These are phyloP conservation scores for Coemansia sp. DNA, from an alignment of 192 early-diverging fungal genomes.

Conservation along the genomic window DNA sequence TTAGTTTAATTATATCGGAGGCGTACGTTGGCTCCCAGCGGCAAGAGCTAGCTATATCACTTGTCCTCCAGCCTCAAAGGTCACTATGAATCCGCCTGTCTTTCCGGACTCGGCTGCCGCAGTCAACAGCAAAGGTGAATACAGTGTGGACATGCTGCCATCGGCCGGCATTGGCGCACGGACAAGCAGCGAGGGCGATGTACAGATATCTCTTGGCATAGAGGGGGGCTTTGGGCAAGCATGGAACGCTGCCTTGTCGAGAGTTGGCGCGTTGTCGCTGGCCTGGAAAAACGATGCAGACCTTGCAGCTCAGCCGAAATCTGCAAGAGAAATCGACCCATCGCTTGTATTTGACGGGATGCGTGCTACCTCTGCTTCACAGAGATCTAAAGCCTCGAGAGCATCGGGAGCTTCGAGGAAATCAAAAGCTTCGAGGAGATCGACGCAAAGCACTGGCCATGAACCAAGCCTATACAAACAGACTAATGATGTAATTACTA, in stretches of 20 bases:
- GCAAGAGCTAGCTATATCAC: too few relatives aligned
- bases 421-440: too few relatives aligned
- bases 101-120: not conserved
- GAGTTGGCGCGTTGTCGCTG: constrained; percentile 38
- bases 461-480: not conserved
- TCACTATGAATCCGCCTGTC: not conserved
- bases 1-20: constrained; percentile 16
- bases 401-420: too few relatives aligned
- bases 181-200: constrained; percentile 30
- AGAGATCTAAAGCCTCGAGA: not conserved
- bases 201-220: constrained; percentile 43
- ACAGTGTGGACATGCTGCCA: not conserved
- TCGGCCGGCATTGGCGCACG: not conserved
- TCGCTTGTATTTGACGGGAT: constrained; percentile 29
- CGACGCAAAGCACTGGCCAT: not conserved
- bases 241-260: constrained; percentile 34
- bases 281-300: constrained; percentile 36
- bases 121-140: not conserved
- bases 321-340: constrained; percentile 13
- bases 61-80: not conserved
- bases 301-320: not conserved
- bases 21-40: not conserved
- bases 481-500: not conserved
- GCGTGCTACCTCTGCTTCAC: constrained; percentile 4
- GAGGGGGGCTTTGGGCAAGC: constrained; percentile 25